Base-by-base conservation (phyloP, 768 basidiomycete species). In the Hortiboletus flavorubellus region DNA sequence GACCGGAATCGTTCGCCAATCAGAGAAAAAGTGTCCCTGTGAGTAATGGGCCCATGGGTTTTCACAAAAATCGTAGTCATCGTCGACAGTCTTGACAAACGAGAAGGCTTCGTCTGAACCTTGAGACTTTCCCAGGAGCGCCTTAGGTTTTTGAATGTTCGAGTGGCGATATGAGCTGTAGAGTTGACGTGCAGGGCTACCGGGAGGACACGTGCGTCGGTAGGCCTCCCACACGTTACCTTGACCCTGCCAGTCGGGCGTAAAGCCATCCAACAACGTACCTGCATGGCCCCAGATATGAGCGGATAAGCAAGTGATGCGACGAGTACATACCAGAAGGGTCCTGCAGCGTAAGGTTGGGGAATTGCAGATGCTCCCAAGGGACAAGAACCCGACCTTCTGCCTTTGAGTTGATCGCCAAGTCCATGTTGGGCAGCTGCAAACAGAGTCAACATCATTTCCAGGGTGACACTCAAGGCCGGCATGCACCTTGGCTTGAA, bases 21-120 rank as follows among this genome's bases (percentile, higher is more conserved):
- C 96, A 16, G 91, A 92, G 81, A 97, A 98, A 72, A 97, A 98
- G 72, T 93, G 94, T 11, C 95, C 94, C 67, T 98, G 97, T 30
- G 80, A 80, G 65, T 89, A 86, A 61, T 88, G 93, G 18, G 89
- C 86, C 73, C 91, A 88, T 0, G 96, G 93, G 34, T 83, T 76
- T 33, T 74, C 65, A 72, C 97, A 99, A 66, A 89, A 94, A 65
- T 95, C 85, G 58, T 83, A 79, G 5, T 76, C 75, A 49, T 83
- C 77, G n/a, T 90, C 84, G 10, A 86, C 84, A 2, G 72, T 72
- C 30, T 73, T 60, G 12, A 76, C 75, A 69, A 98, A 98, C 0
- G 68, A 63, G 64, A 93, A 88, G 55, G 88, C 84, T 23, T 78
- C 70, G 34, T 80, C 81, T 15, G 70, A 48, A 35, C 52, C 60